A percentile compares a stretch with the other conserved stretches of the same genome.
phyloP scores from a whole-genome alignment of 208 protist genomes.

The Wallacemonas sp. region DNA sequence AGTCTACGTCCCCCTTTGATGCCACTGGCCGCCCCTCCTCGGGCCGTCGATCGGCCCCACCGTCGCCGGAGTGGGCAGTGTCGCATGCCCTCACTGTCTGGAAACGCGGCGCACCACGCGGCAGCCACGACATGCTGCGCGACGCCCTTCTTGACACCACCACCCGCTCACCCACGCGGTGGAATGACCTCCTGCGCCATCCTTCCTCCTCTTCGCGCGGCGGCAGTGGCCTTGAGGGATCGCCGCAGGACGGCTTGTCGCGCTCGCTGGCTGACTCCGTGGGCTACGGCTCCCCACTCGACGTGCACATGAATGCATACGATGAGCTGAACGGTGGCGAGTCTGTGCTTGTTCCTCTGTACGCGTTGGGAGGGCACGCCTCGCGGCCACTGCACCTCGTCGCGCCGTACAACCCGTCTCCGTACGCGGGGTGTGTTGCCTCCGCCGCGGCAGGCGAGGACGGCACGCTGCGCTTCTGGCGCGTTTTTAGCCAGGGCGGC shows the following conservation, averaged over 20 bases:
- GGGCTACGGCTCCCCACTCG: not conserved
- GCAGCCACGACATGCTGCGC: not conserved
- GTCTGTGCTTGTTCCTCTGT: constrained; percentile 33
- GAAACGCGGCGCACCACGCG: constrained; percentile 4
- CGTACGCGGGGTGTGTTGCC: constrained; percentile 47
- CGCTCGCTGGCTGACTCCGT: not conserved
- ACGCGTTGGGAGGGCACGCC: constrained; percentile 62
- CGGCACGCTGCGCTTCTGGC: constrained; percentile 79
- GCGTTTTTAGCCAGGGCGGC: constrained; percentile 30
- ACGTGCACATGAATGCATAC: not conserved
- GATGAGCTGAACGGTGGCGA: not conserved
- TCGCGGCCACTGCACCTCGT: constrained; percentile 62
- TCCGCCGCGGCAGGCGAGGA: constrained; percentile 67
- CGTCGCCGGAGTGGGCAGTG: constrained; percentile 13
- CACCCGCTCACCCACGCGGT: not conserved
- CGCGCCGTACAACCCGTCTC: constrained; percentile 45
- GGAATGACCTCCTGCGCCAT: not conserved
- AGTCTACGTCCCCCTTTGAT: too few species aligned
- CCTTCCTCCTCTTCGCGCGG: not conserved
- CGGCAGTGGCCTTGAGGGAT: not conserved
- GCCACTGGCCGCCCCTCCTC: not conserved
- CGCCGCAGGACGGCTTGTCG: not conserved
- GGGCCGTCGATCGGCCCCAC: constrained; percentile 2
- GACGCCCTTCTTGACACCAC: constrained; percentile 1
- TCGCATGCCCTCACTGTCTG: constrained; percentile 5